A percentile compares a stretch with the other conserved stretches of the same genome.
phyloP scores from a whole-genome alignment of 495 filamentous ascomycete species.

The Cercophora samala region DNA sequence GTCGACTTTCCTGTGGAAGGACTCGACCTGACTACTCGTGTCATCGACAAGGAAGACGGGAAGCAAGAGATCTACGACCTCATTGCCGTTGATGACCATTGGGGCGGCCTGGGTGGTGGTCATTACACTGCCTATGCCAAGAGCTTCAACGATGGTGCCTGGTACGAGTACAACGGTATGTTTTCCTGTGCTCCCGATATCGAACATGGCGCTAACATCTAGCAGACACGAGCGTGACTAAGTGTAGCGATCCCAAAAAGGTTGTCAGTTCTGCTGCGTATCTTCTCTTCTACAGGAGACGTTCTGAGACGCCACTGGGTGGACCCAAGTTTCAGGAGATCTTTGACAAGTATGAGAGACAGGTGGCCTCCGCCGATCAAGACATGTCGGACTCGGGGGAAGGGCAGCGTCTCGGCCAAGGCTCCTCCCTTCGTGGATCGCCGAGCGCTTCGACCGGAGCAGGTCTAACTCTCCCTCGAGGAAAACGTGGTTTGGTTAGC shows the following conservation, averaged over 20 bases:
- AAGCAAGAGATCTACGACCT: conserved; percentile 86
- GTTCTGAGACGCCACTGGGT: conserved; percentile 69
- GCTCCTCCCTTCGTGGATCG: conserved; percentile 80
- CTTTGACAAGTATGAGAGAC: conserved; percentile 50
- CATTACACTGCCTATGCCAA: conserved; percentile 94
- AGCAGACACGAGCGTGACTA: conserved; percentile 66
- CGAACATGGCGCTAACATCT: conserved; percentile 14
- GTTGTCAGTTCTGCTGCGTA: conserved; percentile 74
- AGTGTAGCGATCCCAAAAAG: conserved; percentile 48
- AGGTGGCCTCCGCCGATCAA: conserved; percentile 39
- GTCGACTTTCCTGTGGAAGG: conserved; percentile 90
- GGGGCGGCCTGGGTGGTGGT: conserved; percentile 83
- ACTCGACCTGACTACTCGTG: conserved; percentile 72
- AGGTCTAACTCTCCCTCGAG: conserved; percentile 67
- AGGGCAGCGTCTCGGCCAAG: conserved; percentile 75
- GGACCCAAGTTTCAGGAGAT: conserved; percentile 69
- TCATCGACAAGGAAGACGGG: conserved; percentile 72
- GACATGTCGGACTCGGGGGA: conserved; percentile 65
- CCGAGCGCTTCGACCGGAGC: conserved; percentile 77
- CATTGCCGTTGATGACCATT: conserved; percentile 93
- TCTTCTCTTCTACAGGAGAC: conserved; percentile 92
- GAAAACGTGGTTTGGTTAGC: conserved; percentile 55
- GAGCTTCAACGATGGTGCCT: conserved; percentile 79
- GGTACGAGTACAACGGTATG: conserved; percentile 96
- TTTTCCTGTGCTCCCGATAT: not conserved